Percentiles rank a stretch among this genome's conserved stretches.
These are phyloP conservation scores for Phanerochaete sordida DNA, from an alignment of 768 basidiomycete genomes.

Conservation along the genomic window DNA sequence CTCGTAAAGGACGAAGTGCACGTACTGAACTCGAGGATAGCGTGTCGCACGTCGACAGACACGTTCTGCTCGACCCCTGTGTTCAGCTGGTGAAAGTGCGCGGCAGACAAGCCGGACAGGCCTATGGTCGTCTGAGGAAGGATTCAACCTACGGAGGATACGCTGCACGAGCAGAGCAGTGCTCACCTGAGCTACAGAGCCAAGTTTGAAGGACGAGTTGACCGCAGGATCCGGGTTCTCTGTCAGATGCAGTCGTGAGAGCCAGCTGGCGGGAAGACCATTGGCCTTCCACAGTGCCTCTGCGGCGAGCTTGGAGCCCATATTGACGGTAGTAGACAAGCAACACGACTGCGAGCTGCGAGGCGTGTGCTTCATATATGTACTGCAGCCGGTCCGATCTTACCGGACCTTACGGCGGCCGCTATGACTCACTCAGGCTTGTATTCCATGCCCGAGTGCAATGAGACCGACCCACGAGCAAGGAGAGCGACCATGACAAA, in stretches of 20 bases:
- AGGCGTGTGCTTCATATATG: no score
- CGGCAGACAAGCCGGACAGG: constrained; percentile 49
- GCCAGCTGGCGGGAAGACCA: constrained; percentile 34
- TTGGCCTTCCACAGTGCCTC: constrained; percentile 37
- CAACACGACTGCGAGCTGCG: no score
- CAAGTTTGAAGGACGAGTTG: constrained; percentile 53
- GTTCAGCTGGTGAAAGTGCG: constrained; percentile 43
- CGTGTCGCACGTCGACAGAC: constrained; percentile 51
- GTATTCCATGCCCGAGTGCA: no score
- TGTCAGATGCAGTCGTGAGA: constrained; percentile 35
- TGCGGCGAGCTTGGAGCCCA: constrained; percentile 7
- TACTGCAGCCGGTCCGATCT: no score
- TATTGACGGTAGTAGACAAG: background rate
- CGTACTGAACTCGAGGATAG: constrained; percentile 52
- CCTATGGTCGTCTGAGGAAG: constrained; percentile 41
- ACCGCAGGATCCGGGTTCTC: constrained; percentile 40
- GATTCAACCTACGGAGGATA: background rate
- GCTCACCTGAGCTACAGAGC: constrained; percentile 48
- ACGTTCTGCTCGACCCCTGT: constrained; percentile 47
- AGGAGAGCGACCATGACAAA: no score
- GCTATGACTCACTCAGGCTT: no score
- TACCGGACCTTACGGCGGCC: no score
- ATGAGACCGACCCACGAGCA: no score
- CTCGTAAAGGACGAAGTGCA: no score
- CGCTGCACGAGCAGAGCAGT: background rate